These are phyloP conservation scores for Lumnitzera littorea DNA, from an alignment of 345 rosid species.

Conservation along the genomic window DNA sequence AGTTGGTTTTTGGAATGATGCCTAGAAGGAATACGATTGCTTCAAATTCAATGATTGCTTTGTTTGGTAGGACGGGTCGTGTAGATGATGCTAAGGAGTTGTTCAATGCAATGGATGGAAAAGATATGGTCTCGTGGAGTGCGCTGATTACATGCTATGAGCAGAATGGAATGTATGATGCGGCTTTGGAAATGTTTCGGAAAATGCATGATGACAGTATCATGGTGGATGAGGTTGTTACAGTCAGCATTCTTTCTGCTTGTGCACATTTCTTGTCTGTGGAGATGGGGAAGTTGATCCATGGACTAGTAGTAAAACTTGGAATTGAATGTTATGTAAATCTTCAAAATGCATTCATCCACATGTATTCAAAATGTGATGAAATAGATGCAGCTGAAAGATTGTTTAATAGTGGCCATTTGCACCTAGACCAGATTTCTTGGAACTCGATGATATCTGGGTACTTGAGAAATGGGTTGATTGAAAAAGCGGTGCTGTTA, in stretches of 20 bases:
- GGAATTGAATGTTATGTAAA: slow-evolving; percentile 32
- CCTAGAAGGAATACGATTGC: slow-evolving; percentile 15
- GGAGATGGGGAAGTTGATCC: slow-evolving; percentile 20
- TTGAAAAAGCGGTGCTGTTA: slow-evolving; percentile 33
- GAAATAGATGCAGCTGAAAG: slow-evolving; percentile 25
- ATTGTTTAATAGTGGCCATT: slow-evolving; percentile 18
- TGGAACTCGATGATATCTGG: slow-evolving; percentile 51
- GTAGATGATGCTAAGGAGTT: too few species aligned
- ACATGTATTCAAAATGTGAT: slow-evolving; percentile 32
- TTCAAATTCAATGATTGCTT: slow-evolving; percentile 25
- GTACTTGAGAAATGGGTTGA: slow-evolving; percentile 26
- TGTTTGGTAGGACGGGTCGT: too few species aligned
- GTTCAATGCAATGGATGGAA: slow-evolving; percentile 26
- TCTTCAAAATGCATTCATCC: slow-evolving; percentile 44
- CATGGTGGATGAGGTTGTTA: slow-evolving; percentile 15
- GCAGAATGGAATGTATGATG: slow-evolving; percentile 30
- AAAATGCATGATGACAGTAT: too few species aligned
- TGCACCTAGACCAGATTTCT: slow-evolving; percentile 26
- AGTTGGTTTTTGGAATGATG: slow-evolving; percentile 32
- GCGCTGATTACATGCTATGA: slow-evolving; percentile 43
- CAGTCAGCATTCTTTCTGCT: slow-evolving; percentile 37
- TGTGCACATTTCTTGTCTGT: slow-evolving; percentile 23
- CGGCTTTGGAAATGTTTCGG: background rate
- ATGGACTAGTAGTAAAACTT: slow-evolving; percentile 24
- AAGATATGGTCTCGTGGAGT: slow-evolving; percentile 44